These are phyloP conservation scores for Lipomyces mesembrius DNA, from an alignment of 805 yeast genomes.

Conservation along the genomic window DNA sequence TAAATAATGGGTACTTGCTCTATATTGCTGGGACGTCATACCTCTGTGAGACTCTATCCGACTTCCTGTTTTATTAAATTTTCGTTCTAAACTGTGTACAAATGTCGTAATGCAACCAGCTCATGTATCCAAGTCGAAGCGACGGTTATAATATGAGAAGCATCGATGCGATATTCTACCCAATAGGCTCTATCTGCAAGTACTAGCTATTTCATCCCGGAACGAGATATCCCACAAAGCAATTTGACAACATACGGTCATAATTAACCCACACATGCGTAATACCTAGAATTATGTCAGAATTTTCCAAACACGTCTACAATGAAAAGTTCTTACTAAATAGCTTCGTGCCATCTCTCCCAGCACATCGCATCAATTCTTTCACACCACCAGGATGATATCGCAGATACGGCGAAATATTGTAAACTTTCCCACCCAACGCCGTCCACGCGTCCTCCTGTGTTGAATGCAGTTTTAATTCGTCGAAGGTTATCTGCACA, in stretches of 20 bases:
- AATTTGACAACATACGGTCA: slow-evolving; percentile 77
- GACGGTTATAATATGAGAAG: no score
- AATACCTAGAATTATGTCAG: slow-evolving; percentile 14
- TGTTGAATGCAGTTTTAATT: slow-evolving; percentile 62
- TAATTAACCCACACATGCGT: slow-evolving; percentile 78
- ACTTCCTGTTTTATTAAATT: no score
- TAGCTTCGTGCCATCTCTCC: slow-evolving; percentile 75
- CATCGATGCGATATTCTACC: no score
- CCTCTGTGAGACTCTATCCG: no score
- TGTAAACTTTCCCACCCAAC: slow-evolving; percentile 78
- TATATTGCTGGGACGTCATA: no score
- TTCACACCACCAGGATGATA: slow-evolving; percentile 94
- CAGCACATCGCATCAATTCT: slow-evolving; percentile 78
- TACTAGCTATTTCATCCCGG: background rate
- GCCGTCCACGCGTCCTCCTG: slow-evolving; percentile 84
- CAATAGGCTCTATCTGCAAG: background rate
- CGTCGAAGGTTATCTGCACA: slow-evolving; percentile 53
- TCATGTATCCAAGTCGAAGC: no score
- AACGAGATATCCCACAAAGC: slow-evolving; percentile 65
- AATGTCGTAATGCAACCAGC: no score
- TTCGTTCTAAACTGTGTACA: no score
- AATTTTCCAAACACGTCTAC: slow-evolving; percentile 38
- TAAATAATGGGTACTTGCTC: no score
- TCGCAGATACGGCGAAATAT: slow-evolving; percentile 77
- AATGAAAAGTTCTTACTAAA: slow-evolving; percentile 60